Evolutionary conservation across 140 eudicot species (phyloP), one percentile per base, ranked within the genome.

Genomic region (Stevia rebaudiana): DNA sequence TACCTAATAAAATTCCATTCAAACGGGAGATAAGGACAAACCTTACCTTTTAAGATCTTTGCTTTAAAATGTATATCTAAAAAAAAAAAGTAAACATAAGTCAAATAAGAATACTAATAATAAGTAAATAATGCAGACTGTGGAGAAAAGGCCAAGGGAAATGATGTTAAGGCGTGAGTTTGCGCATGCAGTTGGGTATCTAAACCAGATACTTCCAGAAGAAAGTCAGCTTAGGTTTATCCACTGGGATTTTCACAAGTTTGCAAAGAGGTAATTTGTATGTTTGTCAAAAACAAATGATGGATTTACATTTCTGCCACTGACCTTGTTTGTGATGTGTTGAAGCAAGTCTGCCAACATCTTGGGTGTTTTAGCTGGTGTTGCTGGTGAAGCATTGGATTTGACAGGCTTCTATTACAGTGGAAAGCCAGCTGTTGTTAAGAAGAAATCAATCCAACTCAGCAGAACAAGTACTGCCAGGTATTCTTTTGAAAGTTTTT

Each of bases 231-330:
- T 91, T 31, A 77, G 86, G 55, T 91, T 91, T 78, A 88, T 91
- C 30, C 98, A 91, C 65, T 91, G 98, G 98, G 98, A 91, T 82
- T 91, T 91, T 47, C 94, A 91, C 84, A 91, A 91, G 82, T 91
- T 91, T 68, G 95, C 98, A 2, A 91, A 91, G 80, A 84, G 95
- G 98, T 87, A 77, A 55, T 30, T 21, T 7, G 22, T 40, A 19
- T 72, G 61, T 48, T 66, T 61, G 39, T 64, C 48, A 31, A 19
- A 36, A 68, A 55, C 36, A 17, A 50, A 50, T 23, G 12, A 30
- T 30, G 13, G 21, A 39, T 36, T 18, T 51, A 51, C 15, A 12
- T 51, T 56, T 63, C 67, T 51, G 41, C 35, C 19, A 15, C 49
- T 73, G 55, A 79, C 79, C 57, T 17, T 39, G 68, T 74, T 50